Evolutionary conservation across 2,329 filamentous ascomycete genomes (phyloP).

Genomic region (Fusarium euwallaceae): DNA sequence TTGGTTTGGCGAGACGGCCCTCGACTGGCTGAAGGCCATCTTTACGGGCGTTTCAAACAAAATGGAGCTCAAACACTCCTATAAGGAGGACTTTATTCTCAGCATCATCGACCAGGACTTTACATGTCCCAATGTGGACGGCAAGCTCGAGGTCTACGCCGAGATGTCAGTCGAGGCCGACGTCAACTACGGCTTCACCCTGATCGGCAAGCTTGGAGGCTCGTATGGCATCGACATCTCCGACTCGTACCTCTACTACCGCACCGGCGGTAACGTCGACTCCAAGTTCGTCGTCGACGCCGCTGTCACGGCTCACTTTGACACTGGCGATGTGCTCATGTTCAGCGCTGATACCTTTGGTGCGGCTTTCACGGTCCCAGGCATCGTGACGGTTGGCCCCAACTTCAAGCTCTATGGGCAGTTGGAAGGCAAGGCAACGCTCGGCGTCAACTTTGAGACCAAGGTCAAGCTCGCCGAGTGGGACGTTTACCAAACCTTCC

Average conservation of each 20-base stretch:
- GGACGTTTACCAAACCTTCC: constrained; percentile 34
- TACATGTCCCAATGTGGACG: constrained; percentile 36
- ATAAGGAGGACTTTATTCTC: constrained; percentile 41
- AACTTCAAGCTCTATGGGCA: constrained; percentile 43
- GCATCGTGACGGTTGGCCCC: constrained; percentile 50
- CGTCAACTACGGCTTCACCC: constrained; percentile 47
- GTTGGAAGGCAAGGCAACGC: constrained; percentile 37
- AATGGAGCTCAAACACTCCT: constrained; percentile 42
- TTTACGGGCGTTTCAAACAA: constrained; percentile 37
- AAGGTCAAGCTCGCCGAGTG: constrained; percentile 46
- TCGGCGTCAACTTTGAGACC: constrained; percentile 44
- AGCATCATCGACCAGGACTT: constrained; percentile 43
- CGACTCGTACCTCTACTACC: constrained; percentile 44
- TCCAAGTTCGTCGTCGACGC: constrained; percentile 46
- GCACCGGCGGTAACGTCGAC: constrained; percentile 44
- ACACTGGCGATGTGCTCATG: constrained; percentile 38
- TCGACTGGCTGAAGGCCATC: constrained; percentile 47
- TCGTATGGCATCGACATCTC: constrained; percentile 39
- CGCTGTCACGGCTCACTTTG: constrained; percentile 27
- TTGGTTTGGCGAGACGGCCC: constrained; percentile 51
- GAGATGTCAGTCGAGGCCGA: constrained; percentile 39
- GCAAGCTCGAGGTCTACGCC: constrained; percentile 30
- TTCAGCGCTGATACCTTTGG: constrained; percentile 44
- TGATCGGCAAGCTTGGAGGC: constrained; percentile 39
- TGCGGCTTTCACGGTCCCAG: constrained; percentile 47